Percentiles rank a stretch among this genome's conserved stretches.
Conservation (phyloP, 768 basidiomycete genomes). For the Hericium alpestre region DNA sequence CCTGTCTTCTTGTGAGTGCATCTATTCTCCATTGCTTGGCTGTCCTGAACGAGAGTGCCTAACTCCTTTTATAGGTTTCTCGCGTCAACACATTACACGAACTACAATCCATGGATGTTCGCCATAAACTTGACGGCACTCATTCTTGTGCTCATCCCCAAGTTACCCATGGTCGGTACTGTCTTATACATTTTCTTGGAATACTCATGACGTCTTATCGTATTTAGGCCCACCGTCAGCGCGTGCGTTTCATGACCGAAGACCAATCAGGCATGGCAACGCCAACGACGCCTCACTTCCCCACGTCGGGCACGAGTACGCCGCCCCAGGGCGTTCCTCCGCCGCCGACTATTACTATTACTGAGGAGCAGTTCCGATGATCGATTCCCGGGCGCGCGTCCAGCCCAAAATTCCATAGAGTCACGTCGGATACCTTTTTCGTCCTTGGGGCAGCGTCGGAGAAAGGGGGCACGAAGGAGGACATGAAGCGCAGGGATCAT, state of each 20-base stretch:
- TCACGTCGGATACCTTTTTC: too few relatives aligned
- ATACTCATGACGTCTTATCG: background rate
- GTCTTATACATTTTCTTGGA: too few relatives aligned
- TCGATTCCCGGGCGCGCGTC: background rate
- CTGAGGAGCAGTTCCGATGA: constrained; percentile 37
- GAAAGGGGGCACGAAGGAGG: too few relatives aligned
- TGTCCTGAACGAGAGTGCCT: background rate
- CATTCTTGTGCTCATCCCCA: constrained; percentile 80
- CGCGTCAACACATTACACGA: constrained; percentile 94
- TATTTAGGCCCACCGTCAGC: constrained; percentile 66
- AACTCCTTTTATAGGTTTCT: constrained; percentile 59
- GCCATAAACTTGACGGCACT: constrained; percentile 79
- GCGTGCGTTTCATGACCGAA: constrained; percentile 65
- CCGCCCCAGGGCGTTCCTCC: constrained; percentile 16
- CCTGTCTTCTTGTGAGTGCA: constrained; percentile 76
- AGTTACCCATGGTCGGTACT: constrained; percentile 75
- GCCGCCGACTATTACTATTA: constrained; percentile 27
- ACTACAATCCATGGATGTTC: constrained; percentile 92
- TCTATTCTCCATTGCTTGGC: background rate
- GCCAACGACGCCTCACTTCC: constrained; percentile 49
- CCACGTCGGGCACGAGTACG: constrained; percentile 39
- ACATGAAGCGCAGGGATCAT: too few relatives aligned
- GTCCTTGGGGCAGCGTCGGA: too few relatives aligned
- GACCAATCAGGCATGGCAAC: constrained; percentile 57
- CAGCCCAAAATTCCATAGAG: too few relatives aligned